phyloP scores from a whole-genome alignment of 1,284 basidiomycete species.

The Papiliotrema flavescens region DNA sequence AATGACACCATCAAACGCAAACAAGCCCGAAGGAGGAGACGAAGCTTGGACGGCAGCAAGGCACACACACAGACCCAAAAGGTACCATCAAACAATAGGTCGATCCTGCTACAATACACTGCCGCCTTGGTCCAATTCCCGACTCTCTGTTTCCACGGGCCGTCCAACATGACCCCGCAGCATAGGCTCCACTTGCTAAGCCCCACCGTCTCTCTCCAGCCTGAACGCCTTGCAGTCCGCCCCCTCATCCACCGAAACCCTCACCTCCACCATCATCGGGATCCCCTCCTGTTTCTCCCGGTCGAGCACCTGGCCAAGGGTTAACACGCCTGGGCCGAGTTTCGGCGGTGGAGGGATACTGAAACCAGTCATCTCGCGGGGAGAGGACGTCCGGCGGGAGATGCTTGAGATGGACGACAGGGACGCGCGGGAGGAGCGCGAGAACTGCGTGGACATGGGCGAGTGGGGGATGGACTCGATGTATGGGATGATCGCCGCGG shows the following conservation, averaged over 20 bases:
- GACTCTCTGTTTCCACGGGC: no score
- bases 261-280: not conserved
- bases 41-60: no score
- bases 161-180: no score
- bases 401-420: not conserved
- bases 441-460: constrained; percentile 6
- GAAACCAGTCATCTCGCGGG: constrained; percentile 14
- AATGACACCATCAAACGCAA: no score
- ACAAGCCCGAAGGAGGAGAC: no score
- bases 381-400: constrained; percentile 17
- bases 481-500: constrained; percentile 12
- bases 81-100: no score
- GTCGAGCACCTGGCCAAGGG: constrained; percentile 19
- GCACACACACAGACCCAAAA: no score
- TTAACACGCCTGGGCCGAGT: constrained; percentile 12
- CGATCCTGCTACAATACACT: no score
- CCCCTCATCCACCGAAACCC: not conserved
- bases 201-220: no score
- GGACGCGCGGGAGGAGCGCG: constrained; percentile 6
- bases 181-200: no score
- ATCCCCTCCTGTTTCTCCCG: not conserved
- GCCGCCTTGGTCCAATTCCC: no score
- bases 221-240: no score
- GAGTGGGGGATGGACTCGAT: constrained; percentile 2
- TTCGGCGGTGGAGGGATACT: constrained; percentile 15